Conservation (phyloP, 2,329 filamentous ascomycete genomes). For the Corynespora cassiicola region DNA sequence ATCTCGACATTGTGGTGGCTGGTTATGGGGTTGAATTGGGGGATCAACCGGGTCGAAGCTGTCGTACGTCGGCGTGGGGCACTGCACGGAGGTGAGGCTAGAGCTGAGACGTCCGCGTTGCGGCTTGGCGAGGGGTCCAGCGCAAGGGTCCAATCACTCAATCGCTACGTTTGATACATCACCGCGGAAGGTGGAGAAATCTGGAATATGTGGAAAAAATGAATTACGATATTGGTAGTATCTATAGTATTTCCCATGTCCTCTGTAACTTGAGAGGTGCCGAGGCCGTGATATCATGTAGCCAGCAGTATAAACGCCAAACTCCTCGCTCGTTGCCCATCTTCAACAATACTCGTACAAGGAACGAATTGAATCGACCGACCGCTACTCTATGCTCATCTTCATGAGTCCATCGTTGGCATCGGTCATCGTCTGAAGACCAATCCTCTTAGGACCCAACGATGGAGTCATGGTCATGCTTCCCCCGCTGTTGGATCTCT, state of each 20-base stretch:
- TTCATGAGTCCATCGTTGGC: slow-evolving; percentile 96
- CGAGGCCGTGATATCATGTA: no score
- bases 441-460: slow-evolving; percentile 55
- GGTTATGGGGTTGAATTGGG: no score
- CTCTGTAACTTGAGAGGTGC: no score
- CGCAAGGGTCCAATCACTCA: no score
- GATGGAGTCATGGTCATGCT: slow-evolving; percentile 54
- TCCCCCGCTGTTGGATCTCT: slow-evolving; percentile 56
- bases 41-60: neutral
- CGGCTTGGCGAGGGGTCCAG: slow-evolving; percentile 18
- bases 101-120: slow-evolving; percentile 12
- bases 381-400: slow-evolving; percentile 85
- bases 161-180: no score
- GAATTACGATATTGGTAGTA: no score
- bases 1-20: slow-evolving; percentile 40
- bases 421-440: slow-evolving; percentile 88
- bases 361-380: neutral
- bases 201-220: no score
- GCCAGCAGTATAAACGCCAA: no score
- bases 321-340: no score
- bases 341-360: slow-evolving; percentile 1
- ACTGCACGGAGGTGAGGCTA: slow-evolving; percentile 11
- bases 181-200: no score
- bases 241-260: no score
- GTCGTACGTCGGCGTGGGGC: no score